Percentiles rank a stretch among this genome's conserved stretches.
Evolutionary conservation across 495 filamentous ascomycete genomes (phyloP).

Genomic region (Daldinia concentrica): DNA sequence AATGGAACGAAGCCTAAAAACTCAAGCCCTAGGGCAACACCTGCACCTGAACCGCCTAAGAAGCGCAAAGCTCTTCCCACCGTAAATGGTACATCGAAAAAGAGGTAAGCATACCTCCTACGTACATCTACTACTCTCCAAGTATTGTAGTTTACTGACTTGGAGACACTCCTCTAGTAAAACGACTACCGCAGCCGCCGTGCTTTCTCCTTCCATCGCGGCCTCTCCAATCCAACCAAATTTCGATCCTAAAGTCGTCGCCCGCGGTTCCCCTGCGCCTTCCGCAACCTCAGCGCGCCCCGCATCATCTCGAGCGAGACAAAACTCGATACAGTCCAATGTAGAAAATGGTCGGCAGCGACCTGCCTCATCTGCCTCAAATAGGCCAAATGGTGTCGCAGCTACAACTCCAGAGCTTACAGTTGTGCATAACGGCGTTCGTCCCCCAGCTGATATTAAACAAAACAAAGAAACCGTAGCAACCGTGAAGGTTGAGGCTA

Average conservation of each 20-base stretch:
- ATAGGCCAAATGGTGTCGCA: slow-evolving; percentile 52
- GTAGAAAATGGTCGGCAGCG: slow-evolving; percentile 63
- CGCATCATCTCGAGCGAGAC: slow-evolving; percentile 72
- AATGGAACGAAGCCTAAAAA: slow-evolving; percentile 61
- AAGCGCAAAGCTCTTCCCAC: slow-evolving; percentile 78
- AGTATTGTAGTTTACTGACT: slow-evolving; percentile 22
- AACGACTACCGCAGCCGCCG: slow-evolving; percentile 33
- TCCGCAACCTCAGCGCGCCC: slow-evolving; percentile 58
- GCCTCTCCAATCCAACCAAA: slow-evolving; percentile 76
- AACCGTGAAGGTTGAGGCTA: slow-evolving; percentile 48
- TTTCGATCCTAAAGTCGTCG: slow-evolving; percentile 59
- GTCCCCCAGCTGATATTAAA: slow-evolving; percentile 47
- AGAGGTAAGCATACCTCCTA: slow-evolving; percentile 65
- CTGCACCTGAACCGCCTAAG: slow-evolving; percentile 65
- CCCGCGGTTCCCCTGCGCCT: slow-evolving; percentile 55
- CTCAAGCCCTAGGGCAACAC: slow-evolving; percentile 69
- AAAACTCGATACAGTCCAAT: slow-evolving; percentile 68
- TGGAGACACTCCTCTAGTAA: slow-evolving; percentile 31
- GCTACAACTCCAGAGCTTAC: slow-evolving; percentile 50
- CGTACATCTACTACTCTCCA: neutral
- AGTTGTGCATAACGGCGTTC: slow-evolving; percentile 31
- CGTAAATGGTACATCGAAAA: slow-evolving; percentile 69
- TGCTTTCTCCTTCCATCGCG: slow-evolving; percentile 72
- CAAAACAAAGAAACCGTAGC: slow-evolving; percentile 50
- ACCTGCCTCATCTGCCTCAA: slow-evolving; percentile 69